Base-by-base conservation (phyloP, 2,329 filamentous ascomycete genomes). In the Thielaviopsis populi region DNA sequence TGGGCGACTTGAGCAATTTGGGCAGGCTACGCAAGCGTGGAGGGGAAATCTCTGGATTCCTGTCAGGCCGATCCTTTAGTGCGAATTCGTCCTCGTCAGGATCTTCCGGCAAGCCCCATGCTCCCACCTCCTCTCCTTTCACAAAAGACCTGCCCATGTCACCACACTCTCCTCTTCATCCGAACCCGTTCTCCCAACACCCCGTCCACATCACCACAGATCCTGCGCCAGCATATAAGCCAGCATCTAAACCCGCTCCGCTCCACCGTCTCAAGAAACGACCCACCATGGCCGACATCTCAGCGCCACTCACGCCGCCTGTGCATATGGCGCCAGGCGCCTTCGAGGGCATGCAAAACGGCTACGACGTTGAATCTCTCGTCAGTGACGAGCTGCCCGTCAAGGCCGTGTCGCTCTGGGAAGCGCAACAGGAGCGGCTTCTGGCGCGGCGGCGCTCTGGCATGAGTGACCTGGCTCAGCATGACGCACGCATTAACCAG, bases 1-100 rank as follows among this genome's bases (percentile, higher is more conserved):
- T 74, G 13, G 75, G 75, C 11, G 73, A 78, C 66, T 74, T 80
- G 66, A 67, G 73, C 62, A 63, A 71, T 61, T 65, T 71, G 13
- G 71, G 73, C 40, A 71, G 71, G 41, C 67, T 76, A 33, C 72
- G 73, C 46, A 63, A 70, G 67, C 66, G 69, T 67, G 37, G 68
- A 68, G 33, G 67, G 67, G 69, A 65, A 48, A 33, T 63, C 40
- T 61, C 61, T 11, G 50, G 59, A 5, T 50, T 53, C 19, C 7
- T 67, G 68, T 53, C 63, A 61, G 54, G 68, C 70, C 19, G 66
- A 66, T 11, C 30, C 63, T 48, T 62, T 33, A 63, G 54, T 43
- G 67, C 69, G 27, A 69, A 70, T 40, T 70, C 71, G 40, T 72
- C 71, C 65, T 67, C 71, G 13, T 70, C 73, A 3, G 37, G 42